These are phyloP conservation scores for Priceomyces fermenticarens DNA, from an alignment of 805 yeast genomes.

Conservation along the genomic window DNA sequence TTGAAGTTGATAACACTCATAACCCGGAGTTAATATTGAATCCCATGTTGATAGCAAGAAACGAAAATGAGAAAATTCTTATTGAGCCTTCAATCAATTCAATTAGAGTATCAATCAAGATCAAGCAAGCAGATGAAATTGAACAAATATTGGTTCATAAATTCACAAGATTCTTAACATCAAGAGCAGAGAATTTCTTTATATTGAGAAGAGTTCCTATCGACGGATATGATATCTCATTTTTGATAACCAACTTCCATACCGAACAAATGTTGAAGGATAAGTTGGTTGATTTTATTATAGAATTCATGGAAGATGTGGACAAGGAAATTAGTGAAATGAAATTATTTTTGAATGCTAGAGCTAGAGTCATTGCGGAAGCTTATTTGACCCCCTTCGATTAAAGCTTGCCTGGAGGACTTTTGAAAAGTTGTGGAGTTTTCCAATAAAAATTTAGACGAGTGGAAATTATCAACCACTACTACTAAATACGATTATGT, in stretches of 20 bases:
- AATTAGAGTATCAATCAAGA: slow-evolving; percentile 83
- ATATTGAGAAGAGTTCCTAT: slow-evolving; percentile 90
- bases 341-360: slow-evolving; percentile 93
- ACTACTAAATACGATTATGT: too few relatives aligned
- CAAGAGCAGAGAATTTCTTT: slow-evolving; percentile 92
- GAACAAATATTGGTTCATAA: slow-evolving; percentile 92
- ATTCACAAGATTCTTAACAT: slow-evolving; percentile 89
- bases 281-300: slow-evolving; percentile 92
- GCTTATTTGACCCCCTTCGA: slow-evolving; percentile 90
- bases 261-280: slow-evolving; percentile 94
- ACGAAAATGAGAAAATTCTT: slow-evolving; percentile 87
- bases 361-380: slow-evolving; percentile 97
- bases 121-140: slow-evolving; percentile 97
- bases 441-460: too few relatives aligned
- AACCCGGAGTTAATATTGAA: slow-evolving; percentile 82
- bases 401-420: slow-evolving; percentile 4
- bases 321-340: slow-evolving; percentile 98
- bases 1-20: slow-evolving; percentile 71
- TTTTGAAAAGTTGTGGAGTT: too few relatives aligned
- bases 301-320: slow-evolving; percentile 98
- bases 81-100: slow-evolving; percentile 95
- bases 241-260: slow-evolving; percentile 89
- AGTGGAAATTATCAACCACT: too few relatives aligned
- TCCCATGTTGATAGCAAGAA: slow-evolving; percentile 87
- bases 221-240: slow-evolving; percentile 88